Evolutionary conservation across 2,329 filamentous ascomycete genomes (phyloP).

Genomic region (Trichoderma cornu-damae): DNA sequence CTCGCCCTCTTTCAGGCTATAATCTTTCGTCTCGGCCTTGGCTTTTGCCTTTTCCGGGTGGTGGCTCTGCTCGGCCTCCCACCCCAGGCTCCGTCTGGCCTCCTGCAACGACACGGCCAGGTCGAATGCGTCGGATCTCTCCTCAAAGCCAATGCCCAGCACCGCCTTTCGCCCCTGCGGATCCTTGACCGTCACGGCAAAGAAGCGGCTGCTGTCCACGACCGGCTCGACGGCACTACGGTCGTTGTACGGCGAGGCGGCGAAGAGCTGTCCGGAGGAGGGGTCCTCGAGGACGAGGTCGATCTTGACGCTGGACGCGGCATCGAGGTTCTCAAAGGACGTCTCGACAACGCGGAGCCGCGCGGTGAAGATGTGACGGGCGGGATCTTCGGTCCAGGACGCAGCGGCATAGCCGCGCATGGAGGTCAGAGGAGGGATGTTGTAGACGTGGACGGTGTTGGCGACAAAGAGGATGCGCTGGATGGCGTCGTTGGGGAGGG

Average conservation of each 20-base stretch:
- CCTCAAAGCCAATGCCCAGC: conserved; percentile 81
- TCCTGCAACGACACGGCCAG: conserved; percentile 78
- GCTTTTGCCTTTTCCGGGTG: conserved; percentile 34
- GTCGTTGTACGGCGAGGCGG: conserved; percentile 71
- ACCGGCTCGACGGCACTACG: conserved; percentile 67
- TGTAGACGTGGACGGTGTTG: conserved; percentile 74
- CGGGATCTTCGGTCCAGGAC: conserved; percentile 67
- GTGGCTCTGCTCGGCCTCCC: conserved; percentile 42
- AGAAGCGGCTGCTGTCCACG: conserved; percentile 76
- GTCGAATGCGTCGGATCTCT: conserved; percentile 79
- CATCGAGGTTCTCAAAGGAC: conserved; percentile 42
- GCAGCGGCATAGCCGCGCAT: conserved; percentile 75
- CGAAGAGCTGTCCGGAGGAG: conserved; percentile 68
- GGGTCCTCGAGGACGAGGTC: conserved; percentile 78
- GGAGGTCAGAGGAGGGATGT: conserved; percentile 72
- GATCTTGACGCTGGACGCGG: conserved; percentile 55
- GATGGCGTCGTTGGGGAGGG: conserved; percentile 70
- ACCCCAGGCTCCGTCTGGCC: conserved; percentile 62
- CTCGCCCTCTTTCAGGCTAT: conserved; percentile 83
- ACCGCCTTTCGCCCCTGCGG: conserved; percentile 70
- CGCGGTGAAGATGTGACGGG: conserved; percentile 78
- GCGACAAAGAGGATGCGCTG: conserved; percentile 79
- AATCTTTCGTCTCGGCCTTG: conserved; percentile 53
- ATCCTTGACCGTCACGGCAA: conserved; percentile 74
- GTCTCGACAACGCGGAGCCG: conserved; percentile 76